phyloP scores from a whole-genome alignment of 331 rosid genomes.

The Quercus lobata region DNA sequence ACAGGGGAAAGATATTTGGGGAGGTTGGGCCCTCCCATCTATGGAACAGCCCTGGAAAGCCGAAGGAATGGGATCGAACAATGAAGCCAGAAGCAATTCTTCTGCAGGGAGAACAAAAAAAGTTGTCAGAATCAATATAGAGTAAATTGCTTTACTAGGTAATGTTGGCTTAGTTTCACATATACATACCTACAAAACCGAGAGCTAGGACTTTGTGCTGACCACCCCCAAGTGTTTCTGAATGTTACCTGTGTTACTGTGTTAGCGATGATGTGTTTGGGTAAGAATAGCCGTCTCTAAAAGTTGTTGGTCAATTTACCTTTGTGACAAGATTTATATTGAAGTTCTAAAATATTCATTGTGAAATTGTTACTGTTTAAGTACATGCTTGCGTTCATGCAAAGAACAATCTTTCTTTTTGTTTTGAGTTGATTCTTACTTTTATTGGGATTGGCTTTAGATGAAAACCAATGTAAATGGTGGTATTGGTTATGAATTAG shows the following conservation, averaged over 20 bases:
- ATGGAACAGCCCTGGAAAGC: constrained; percentile 16
- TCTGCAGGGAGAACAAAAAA: constrained; percentile 43
- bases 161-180: not conserved
- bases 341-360: not conserved
- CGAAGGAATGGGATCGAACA: constrained; percentile 24
- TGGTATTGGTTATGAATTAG: too few species aligned
- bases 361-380: not conserved
- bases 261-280: not conserved
- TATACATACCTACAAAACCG: not conserved
- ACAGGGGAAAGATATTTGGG: constrained; percentile 16
- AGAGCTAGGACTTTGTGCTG: not conserved
- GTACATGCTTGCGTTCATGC: not conserved
- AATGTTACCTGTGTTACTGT: not conserved
- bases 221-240: not conserved
- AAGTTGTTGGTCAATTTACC: not conserved
- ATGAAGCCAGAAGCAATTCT: constrained; percentile 12
- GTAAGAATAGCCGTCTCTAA: not conserved
- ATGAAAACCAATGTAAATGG: too few species aligned
- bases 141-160: constrained; percentile 19
- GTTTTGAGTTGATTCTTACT: too few species aligned
- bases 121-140: constrained; percentile 75
- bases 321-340: not conserved
- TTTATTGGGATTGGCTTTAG: too few species aligned
- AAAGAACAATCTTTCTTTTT: not conserved
- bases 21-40: constrained; percentile 28